These are phyloP conservation scores for Quercus wislizeni DNA, from an alignment of 306 rosid genomes.

Conservation along the genomic window DNA sequence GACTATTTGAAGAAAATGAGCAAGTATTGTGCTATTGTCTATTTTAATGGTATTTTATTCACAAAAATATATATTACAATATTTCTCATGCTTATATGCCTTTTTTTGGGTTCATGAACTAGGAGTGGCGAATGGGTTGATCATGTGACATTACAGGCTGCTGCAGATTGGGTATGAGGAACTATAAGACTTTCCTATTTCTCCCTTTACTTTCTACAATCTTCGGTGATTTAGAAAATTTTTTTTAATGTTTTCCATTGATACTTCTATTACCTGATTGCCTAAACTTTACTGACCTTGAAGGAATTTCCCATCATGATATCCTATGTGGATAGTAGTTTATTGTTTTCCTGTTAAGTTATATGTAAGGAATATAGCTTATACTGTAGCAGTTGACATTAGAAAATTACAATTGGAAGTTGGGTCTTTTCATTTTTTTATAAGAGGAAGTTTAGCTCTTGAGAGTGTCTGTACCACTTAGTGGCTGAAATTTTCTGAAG, in stretches of 20 bases:
- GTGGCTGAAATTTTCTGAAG: background rate
- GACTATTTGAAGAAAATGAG: slow-evolving; percentile 85
- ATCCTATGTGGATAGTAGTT: background rate
- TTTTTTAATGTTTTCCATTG: background rate
- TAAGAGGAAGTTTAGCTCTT: background rate
- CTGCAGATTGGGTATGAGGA: slow-evolving; percentile 86
- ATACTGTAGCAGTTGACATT: background rate
- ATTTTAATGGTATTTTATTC: slow-evolving; percentile 1
- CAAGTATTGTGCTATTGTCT: slow-evolving; percentile 52
- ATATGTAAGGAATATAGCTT: background rate
- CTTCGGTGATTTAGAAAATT: slow-evolving; percentile 3
- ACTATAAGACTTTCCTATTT: background rate
- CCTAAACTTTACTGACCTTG: background rate
- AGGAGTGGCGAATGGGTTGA: slow-evolving; percentile 99
- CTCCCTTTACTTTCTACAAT: slow-evolving; percentile 12
- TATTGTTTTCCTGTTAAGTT: slow-evolving; percentile 7
- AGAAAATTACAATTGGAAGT: background rate
- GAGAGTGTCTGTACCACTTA: background rate
- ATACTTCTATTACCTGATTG: background rate
- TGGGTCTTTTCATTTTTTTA: too few species aligned
- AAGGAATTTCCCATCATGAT: slow-evolving; percentile 1
- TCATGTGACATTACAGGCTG: slow-evolving; percentile 97
- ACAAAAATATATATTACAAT: background rate
- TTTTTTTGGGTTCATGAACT: slow-evolving; percentile 34
- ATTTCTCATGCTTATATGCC: slow-evolving; percentile 19